Base-by-base conservation (phyloP, 371 early-diverging fungal species). In the Phascolomyces articulosus region DNA sequence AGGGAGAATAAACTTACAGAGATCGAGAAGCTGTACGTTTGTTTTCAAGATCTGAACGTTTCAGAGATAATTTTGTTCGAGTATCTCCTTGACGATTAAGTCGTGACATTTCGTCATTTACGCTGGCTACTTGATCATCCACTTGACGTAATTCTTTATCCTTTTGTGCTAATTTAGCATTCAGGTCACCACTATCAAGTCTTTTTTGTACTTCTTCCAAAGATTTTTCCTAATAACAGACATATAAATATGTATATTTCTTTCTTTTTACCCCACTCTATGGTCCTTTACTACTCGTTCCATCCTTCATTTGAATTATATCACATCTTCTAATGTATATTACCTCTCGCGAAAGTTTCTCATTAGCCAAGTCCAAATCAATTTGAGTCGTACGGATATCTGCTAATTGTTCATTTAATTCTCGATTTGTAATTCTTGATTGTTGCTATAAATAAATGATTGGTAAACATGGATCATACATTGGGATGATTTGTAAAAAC, bases 81-180 rank as follows among this genome's bases (percentile, higher is more conserved):
- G 82, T 82, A 58, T 91, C 89, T 0, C 83, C 71, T 64, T 85
- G 83, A 58, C 72, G 72, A 66, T 77, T 89, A 59, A 87, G 63
- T 15, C 64, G 31, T 28, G 78, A 62, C 28, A 87, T 78, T 66
- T 88, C 88, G 0, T 85, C 83, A 24, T 70, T 74, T 2, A 83
- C 58, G 4, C 48, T 56, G 18, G 56, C 66, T 1, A 73, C 62
- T 29, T 66, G 66, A 11, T 79, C 77, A 24, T 82, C 83, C 4
- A 72, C 27, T 4, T 72, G 67, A 11, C 64, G 60, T 2, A 78
- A 29, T 18, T 55, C 60, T 8, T 40, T 53, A 27, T 79, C 74
- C 41, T 77, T 79, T n/a, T 68, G 24, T 0, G 58, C 15, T 15
- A 81, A 26, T 4, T 67, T 18, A 8, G 44, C 40, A 8, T 27